Evolutionary conservation across 208 protist genomes (phyloP).

Genomic region (Phytomonas francai): DNA sequence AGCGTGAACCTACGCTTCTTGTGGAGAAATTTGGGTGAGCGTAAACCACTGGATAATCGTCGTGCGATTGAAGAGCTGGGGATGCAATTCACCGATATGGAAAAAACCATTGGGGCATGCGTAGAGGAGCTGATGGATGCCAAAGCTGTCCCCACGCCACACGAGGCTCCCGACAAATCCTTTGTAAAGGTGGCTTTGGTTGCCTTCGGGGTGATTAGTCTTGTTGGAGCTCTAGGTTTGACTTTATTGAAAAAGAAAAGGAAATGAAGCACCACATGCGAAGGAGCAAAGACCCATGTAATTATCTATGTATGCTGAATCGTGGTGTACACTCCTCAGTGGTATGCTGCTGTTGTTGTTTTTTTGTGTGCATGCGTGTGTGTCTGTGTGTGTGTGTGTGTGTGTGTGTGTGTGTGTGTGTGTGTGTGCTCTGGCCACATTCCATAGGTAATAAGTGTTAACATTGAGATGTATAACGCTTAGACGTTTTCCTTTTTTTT

Average conservation of each 20-base stretch:
- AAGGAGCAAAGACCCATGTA: neutral
- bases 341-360: neutral
- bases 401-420: constrained; percentile 2
- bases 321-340: neutral
- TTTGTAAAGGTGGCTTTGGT: neutral
- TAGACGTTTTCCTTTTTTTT: constrained; percentile 14
- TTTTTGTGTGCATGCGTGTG: no score
- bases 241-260: neutral
- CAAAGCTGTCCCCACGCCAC: neutral
- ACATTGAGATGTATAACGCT: constrained; percentile 7
- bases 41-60: constrained; percentile 62
- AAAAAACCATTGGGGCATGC: constrained; percentile 60
- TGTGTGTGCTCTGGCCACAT: constrained; percentile 8
- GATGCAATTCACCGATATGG: constrained; percentile 67
- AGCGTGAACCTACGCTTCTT: constrained; percentile 66
- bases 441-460: constrained; percentile 6
- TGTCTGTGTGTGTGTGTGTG: constrained; percentile 8
- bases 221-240: neutral
- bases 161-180: neutral
- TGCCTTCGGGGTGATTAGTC: neutral
- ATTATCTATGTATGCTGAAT: neutral
- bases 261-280: neutral
- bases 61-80: constrained; percentile 46
- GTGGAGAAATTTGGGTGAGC: constrained; percentile 77
- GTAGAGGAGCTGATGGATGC: constrained; percentile 54